Evolutionary conservation across 2,329 filamentous ascomycete species (phyloP).

Genomic region (Xylaria sp.): DNA sequence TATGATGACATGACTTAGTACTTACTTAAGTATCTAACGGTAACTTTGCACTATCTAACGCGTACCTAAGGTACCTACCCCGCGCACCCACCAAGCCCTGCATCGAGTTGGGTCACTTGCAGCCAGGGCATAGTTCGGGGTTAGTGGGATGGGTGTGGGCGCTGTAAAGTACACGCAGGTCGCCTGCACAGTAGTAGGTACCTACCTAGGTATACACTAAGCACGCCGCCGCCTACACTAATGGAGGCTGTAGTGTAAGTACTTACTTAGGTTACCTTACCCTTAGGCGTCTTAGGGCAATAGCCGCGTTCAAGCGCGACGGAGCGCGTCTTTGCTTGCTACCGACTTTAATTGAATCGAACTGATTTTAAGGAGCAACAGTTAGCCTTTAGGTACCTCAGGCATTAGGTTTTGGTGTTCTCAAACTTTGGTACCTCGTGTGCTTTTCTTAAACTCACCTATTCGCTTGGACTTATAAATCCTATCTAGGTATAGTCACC

Average conservation of each 20-base stretch:
- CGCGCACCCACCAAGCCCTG: not conserved
- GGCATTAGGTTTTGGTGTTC: not conserved
- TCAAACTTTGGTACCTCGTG: too few species aligned
- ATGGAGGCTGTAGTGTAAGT: not conserved
- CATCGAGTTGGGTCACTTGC: not conserved
- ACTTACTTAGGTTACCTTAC: not conserved
- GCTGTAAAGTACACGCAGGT: too few species aligned
- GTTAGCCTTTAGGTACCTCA: too few species aligned
- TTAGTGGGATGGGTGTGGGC: too few species aligned
- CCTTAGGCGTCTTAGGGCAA: conserved; percentile 1
- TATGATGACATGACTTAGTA: not conserved
- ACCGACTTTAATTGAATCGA: not conserved
- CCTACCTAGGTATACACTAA: not conserved
- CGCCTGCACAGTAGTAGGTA: not conserved
- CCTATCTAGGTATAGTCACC: too few species aligned
- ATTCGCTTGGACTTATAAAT: too few species aligned
- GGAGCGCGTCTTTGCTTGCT: conserved; percentile 9
- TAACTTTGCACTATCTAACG: not conserved
- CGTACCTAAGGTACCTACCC: conserved; percentile 5
- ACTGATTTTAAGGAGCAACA: too few species aligned
- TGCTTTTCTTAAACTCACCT: too few species aligned
- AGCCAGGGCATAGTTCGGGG: conserved; percentile 1
- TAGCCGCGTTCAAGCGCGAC: conserved; percentile 2
- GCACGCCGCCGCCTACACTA: too few species aligned
- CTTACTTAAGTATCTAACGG: not conserved